Conservation (phyloP, 306 rosid genomes). For the Ziziphus jujuba region DNA sequence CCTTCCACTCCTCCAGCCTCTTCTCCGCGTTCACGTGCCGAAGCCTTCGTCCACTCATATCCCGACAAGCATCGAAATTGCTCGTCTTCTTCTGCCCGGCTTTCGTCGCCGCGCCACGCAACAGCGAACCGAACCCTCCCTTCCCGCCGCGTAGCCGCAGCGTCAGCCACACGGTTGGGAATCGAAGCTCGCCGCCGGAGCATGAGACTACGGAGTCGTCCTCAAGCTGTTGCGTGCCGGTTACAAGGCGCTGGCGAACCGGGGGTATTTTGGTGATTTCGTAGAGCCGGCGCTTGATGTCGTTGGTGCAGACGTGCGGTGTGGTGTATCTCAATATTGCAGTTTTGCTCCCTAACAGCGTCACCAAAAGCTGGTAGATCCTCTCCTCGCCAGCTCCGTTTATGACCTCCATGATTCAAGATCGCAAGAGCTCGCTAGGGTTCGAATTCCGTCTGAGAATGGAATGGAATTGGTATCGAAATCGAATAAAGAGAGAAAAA, state of each 20-base stretch:
- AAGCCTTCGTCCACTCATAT: conserved; percentile 95
- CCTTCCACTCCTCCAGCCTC: conserved; percentile 91
- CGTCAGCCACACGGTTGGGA: conserved; percentile 68
- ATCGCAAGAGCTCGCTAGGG: conserved; percentile 12
- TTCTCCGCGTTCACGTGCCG: conserved; percentile 97
- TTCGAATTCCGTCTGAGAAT: conserved; percentile 2
- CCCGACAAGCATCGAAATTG: conserved; percentile 94
- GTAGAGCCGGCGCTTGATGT: conserved; percentile 58
- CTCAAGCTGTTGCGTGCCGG: conserved; percentile 57
- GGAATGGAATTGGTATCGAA: neutral
- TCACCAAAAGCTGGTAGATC: conserved; percentile 74
- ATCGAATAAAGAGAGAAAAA: neutral
- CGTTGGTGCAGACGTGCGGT: conserved; percentile 39
- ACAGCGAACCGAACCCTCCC: conserved; percentile 93
- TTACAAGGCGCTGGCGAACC: conserved; percentile 66
- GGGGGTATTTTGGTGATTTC: conserved; percentile 67
- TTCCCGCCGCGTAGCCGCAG: conserved; percentile 81
- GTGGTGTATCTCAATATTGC: conserved; percentile 60
- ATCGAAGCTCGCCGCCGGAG: conserved; percentile 31
- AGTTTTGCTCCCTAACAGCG: conserved; percentile 79
- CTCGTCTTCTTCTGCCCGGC: conserved; percentile 97
- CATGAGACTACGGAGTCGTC: conserved; percentile 46
- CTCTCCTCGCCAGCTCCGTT: neutral
- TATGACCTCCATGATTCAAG: conserved; percentile 39
- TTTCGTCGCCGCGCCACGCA: conserved; percentile 92